phyloP scores from a whole-genome alignment of 1,284 basidiomycete species.

The Agroathelia rolfsii region DNA sequence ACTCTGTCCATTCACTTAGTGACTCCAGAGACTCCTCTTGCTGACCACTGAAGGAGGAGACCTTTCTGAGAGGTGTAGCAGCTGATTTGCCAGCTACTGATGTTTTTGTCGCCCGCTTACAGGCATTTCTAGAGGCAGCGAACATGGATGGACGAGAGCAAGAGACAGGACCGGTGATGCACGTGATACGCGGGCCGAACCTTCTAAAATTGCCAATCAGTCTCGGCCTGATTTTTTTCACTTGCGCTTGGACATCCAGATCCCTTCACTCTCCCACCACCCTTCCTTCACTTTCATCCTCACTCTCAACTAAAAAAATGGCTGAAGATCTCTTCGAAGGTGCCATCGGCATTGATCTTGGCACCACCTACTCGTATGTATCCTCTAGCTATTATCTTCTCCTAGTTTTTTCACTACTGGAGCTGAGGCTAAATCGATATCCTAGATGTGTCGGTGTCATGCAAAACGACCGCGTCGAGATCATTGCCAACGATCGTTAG shows the following conservation, averaged over 20 bases:
- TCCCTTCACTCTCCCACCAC: slow-evolving; percentile 15
- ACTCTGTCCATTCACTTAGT: slow-evolving; percentile 51
- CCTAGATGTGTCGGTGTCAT: slow-evolving; percentile 89
- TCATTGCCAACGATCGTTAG: slow-evolving; percentile 94
- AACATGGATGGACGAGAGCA: no score
- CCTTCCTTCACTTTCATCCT: slow-evolving; percentile 18
- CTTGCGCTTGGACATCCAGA: slow-evolving; percentile 14
- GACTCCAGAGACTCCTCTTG: slow-evolving; percentile 31
- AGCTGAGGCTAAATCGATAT: slow-evolving; percentile 8
- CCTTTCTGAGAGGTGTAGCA: slow-evolving; percentile 18
- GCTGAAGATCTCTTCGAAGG: slow-evolving; percentile 89
- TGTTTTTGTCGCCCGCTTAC: no score
- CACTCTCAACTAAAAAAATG: slow-evolving; percentile 54
- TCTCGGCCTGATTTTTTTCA: slow-evolving; percentile 38
- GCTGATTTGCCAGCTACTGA: slow-evolving; percentile 6
- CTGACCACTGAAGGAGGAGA: no score
- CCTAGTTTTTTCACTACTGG: slow-evolving; percentile 14
- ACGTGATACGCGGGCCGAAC: no score
- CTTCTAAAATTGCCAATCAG: no score
- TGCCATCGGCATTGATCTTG: slow-evolving; percentile 92
- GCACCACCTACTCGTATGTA: slow-evolving; percentile 83
- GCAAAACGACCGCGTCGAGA: slow-evolving; percentile 98
- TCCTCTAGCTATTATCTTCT: slow-evolving; percentile 5
- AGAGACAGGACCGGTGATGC: no score
- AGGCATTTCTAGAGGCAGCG: no score